These are phyloP conservation scores for Candida andamanensis DNA, from an alignment of 805 yeast genomes.

Conservation along the genomic window DNA sequence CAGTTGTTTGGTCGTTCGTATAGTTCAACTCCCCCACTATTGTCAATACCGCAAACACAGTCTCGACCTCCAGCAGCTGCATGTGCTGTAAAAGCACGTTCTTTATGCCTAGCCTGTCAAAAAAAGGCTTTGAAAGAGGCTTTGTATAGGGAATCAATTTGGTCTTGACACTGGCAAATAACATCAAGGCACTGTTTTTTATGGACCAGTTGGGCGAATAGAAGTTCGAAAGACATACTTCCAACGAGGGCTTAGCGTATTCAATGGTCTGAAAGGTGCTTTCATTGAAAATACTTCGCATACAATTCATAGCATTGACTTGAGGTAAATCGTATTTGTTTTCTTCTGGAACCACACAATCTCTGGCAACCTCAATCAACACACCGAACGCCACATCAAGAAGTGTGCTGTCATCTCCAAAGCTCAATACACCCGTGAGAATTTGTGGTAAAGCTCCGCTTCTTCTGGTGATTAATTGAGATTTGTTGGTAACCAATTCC, in stretches of 20 bases:
- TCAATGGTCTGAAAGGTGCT: conserved; percentile 54
- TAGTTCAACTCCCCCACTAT: conserved; percentile 66
- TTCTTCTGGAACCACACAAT: conserved; percentile 43
- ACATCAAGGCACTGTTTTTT: conserved; percentile 89
- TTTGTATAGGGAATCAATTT: conserved; percentile 55
- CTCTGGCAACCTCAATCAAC: conserved; percentile 53
- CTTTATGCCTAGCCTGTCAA: conserved; percentile 56
- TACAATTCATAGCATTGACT: conserved; percentile 88
- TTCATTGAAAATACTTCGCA: conserved; percentile 70
- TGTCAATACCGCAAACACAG: conserved; percentile 70
- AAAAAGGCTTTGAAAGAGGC: conserved; percentile 62
- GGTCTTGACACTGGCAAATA: conserved; percentile 79
- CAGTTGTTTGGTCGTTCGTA: conserved; percentile 42
- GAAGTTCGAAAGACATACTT: conserved; percentile 58
- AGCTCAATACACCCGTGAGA: conserved; percentile 64
- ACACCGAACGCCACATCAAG: conserved; percentile 46
- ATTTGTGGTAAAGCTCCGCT: conserved; percentile 90
- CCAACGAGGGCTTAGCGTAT: conserved; percentile 48
- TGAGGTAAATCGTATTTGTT: conserved; percentile 73
- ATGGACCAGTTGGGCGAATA: conserved; percentile 74
- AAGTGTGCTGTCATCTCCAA: conserved; percentile 20
- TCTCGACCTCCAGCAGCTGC: conserved; percentile 43
- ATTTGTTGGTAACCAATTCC: conserved; percentile 44
- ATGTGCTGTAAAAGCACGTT: conserved; percentile 38
- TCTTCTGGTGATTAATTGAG: conserved; percentile 76